Evolutionary conservation across 768 basidiomycete genomes (phyloP), one percentile per base, ranked within the genome.

Genomic region (Rhodotorula sphaerocarpa): DNA sequence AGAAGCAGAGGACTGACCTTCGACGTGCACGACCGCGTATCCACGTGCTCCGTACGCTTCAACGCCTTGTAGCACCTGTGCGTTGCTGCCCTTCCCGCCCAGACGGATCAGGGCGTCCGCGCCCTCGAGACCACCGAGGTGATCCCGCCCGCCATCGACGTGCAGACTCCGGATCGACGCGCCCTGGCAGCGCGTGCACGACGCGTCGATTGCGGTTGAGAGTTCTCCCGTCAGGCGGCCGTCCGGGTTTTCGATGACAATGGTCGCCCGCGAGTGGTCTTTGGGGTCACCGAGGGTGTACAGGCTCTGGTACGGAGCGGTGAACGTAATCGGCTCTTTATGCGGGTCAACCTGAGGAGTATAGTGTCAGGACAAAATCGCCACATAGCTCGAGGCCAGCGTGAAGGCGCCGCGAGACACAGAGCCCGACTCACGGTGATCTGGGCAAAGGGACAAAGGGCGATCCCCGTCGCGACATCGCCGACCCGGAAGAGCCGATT

Each of bases 21-120:
- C 31, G 14, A 55, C 67, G 14, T 68, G 67, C 15, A 68, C 23
- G 43, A 68, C 25, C 3, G 62, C 62, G 27, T 42, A 68, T 0
- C 67, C 67, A 25, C 67, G 25, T 25, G 67, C 67, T 6, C 36
- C 52, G 42, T 47, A 68, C 5, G 67, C 67, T 12, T 68, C 62
- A 6, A 68, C 59, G 3, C 21, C 11, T 16, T 59, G 20, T 16
- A 68, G 51, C n/a, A 51, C 46, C 34, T 68, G 62, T 43, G 61
- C 62, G 10, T 39, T 39, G 36, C 67, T 62, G 18, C 9, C 51
- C 2, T n/a, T n/a, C 1, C 67, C 67, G 41, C 67, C 67, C 0
- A 68, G 46, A 12, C 50, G 3, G 25, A 68, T 61, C 52, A 68
- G 55, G 23, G 67, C 67, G 36, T 68, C 62, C 5, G 58, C 59